These are phyloP conservation scores for Trypethelium eluteriae DNA, from an alignment of 495 filamentous ascomycete genomes.

Conservation along the genomic window DNA sequence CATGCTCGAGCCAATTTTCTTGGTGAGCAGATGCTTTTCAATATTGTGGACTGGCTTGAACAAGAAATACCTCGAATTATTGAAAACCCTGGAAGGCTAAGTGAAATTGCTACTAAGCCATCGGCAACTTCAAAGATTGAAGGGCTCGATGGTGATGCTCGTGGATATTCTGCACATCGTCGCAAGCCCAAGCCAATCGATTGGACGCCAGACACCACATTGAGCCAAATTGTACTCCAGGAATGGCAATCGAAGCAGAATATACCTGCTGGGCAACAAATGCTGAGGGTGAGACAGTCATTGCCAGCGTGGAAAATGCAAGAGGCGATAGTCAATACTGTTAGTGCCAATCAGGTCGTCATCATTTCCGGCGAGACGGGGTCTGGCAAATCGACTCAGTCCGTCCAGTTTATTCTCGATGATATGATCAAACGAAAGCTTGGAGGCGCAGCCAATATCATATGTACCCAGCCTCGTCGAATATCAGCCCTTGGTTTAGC, in stretches of 20 bases:
- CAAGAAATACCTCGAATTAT: slow-evolving; percentile 66
- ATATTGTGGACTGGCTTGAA: slow-evolving; percentile 84
- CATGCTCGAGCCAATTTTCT: slow-evolving; percentile 59
- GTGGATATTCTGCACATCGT: slow-evolving; percentile 12
- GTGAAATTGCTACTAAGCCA: slow-evolving; percentile 67
- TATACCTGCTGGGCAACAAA: slow-evolving; percentile 55
- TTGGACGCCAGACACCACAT: slow-evolving; percentile 35
- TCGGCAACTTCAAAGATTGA: slow-evolving; percentile 40
- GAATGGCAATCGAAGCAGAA: slow-evolving; percentile 51
- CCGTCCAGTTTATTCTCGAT: slow-evolving; percentile 91
- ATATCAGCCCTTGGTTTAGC: slow-evolving; percentile 92
- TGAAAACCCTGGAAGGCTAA: slow-evolving; percentile 69
- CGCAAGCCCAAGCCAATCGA: slow-evolving; percentile 30
- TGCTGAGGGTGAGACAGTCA: slow-evolving; percentile 58
- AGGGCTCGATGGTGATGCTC: slow-evolving; percentile 10
- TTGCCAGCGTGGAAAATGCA: slow-evolving; percentile 84
- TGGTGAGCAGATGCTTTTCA: slow-evolving; percentile 84
- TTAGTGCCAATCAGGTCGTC: slow-evolving; percentile 71
- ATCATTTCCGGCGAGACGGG: slow-evolving; percentile 97
- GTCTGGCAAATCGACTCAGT: slow-evolving; percentile 93
- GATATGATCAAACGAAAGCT: slow-evolving; percentile 72
- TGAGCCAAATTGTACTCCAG: slow-evolving; percentile 41
- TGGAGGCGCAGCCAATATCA: slow-evolving; percentile 75
- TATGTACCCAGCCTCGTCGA: slow-evolving; percentile 90
- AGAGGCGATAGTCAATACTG: slow-evolving; percentile 63